phyloP scores from a whole-genome alignment of 2,329 filamentous ascomycete genomes.

The Xylogone sp. region DNA sequence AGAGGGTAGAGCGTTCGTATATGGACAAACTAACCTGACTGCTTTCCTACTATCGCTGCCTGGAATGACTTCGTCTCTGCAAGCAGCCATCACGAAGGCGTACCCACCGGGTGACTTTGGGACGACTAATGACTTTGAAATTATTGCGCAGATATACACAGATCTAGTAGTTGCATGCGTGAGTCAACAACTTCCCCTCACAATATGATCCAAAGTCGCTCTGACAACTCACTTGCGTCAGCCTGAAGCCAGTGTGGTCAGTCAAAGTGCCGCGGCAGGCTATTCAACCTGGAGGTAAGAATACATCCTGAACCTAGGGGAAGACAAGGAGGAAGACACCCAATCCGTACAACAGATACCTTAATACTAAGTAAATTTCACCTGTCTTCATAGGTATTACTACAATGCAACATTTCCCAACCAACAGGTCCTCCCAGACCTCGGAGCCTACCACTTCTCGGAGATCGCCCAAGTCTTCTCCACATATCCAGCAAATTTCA shows the following conservation, averaged over 20 bases:
- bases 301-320: background rate
- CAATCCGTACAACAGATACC: too few relatives aligned
- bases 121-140: background rate
- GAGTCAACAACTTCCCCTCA: background rate
- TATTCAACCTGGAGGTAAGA: background rate
- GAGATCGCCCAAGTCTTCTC: background rate
- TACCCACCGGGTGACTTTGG: background rate
- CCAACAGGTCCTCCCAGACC: background rate
- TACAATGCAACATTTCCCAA: background rate
- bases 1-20: background rate
- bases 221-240: background rate
- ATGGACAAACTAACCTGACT: background rate
- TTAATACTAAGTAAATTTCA: background rate
- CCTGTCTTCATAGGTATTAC: background rate
- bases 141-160: background rate
- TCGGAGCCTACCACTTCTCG: background rate
- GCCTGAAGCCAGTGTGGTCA: background rate
- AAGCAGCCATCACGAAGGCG: background rate
- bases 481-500: conserved; percentile 6
- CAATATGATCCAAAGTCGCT: background rate
- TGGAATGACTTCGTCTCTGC: background rate
- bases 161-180: background rate
- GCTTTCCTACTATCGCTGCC: background rate
- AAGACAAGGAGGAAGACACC: too few relatives aligned
- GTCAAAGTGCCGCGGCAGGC: background rate